Evolutionary conservation across 208 protist species (phyloP).

Genomic region (Leishmania tropica): DNA sequence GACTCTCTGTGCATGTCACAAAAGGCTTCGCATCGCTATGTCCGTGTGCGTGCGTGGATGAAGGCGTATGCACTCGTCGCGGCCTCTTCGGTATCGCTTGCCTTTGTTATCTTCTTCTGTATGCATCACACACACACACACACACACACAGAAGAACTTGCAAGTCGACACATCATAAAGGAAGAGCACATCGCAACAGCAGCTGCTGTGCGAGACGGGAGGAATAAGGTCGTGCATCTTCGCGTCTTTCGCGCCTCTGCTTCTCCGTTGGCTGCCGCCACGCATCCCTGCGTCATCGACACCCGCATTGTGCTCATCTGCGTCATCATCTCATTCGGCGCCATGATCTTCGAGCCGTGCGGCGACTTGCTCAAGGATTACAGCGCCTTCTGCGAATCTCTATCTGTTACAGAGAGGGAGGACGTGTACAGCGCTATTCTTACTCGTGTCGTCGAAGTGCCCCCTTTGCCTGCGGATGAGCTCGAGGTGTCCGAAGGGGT

Average conservation of each 20-base stretch:
- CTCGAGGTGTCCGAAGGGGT: background rate
- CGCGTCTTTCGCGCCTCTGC: background rate
- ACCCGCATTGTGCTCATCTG: background rate
- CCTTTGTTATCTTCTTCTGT: background rate
- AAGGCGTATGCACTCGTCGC: background rate
- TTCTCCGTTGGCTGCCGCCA: background rate
- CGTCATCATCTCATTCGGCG: background rate
- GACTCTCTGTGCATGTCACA: background rate
- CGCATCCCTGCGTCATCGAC: background rate
- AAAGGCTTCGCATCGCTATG: background rate
- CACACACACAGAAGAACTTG: background rate
- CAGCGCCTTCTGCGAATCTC: constrained; percentile 84
- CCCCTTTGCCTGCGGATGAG: background rate
- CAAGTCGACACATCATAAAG: background rate
- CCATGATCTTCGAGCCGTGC: constrained; percentile 85
- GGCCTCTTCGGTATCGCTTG: background rate
- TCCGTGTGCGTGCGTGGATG: background rate
- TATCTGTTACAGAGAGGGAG: constrained; percentile 82
- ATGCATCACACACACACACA: background rate
- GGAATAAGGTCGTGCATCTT: background rate
- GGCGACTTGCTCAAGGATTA: constrained; percentile 87
- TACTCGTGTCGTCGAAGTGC: constrained; percentile 21
- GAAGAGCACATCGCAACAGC: background rate
- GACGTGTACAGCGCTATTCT: constrained; percentile 73
- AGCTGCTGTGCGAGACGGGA: background rate